Evolutionary conservation across 179 eudicot genomes (phyloP).

Genomic region (Carnegiea gigantea): DNA sequence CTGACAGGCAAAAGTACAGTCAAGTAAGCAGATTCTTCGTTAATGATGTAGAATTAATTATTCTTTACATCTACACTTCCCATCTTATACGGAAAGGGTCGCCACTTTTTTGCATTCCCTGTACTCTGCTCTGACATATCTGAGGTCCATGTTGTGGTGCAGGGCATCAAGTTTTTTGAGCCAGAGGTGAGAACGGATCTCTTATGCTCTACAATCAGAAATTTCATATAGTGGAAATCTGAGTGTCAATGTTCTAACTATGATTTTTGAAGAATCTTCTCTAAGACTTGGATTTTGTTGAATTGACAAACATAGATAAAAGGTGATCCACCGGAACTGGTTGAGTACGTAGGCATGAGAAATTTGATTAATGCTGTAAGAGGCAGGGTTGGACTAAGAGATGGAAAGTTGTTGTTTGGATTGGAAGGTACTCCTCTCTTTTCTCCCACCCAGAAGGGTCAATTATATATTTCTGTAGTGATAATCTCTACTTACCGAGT

Average conservation of each 20-base stretch:
- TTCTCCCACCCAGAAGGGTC: constrained; percentile 4
- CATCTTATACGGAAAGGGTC: background rate
- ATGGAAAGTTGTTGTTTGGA: constrained; percentile 76
- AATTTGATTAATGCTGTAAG: constrained; percentile 77
- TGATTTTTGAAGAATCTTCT: constrained; percentile 2
- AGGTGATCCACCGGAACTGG: constrained; percentile 94
- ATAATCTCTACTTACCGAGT: background rate
- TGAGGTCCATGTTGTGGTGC: constrained; percentile 32
- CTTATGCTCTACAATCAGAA: constrained; percentile 20
- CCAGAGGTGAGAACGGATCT: constrained; percentile 75
- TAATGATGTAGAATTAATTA: background rate
- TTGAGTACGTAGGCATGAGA: constrained; percentile 85
- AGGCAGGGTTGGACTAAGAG: constrained; percentile 55
- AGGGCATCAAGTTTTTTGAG: constrained; percentile 99
- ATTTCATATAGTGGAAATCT: background rate
- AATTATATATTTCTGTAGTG: background rate
- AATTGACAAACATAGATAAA: constrained; percentile 62
- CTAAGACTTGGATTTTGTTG: constrained; percentile 21
- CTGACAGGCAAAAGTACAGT: constrained; percentile 90
- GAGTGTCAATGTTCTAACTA: background rate
- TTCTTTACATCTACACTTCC: background rate
- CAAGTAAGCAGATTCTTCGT: constrained; percentile 48
- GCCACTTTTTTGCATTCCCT: constrained; percentile 3
- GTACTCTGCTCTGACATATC: constrained; percentile 3
- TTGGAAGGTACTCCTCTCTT: constrained; percentile 58